These are phyloP conservation scores for Dactylonectria macrodidyma DNA, from an alignment of 2,329 filamentous ascomycete species.

Conservation along the genomic window DNA sequence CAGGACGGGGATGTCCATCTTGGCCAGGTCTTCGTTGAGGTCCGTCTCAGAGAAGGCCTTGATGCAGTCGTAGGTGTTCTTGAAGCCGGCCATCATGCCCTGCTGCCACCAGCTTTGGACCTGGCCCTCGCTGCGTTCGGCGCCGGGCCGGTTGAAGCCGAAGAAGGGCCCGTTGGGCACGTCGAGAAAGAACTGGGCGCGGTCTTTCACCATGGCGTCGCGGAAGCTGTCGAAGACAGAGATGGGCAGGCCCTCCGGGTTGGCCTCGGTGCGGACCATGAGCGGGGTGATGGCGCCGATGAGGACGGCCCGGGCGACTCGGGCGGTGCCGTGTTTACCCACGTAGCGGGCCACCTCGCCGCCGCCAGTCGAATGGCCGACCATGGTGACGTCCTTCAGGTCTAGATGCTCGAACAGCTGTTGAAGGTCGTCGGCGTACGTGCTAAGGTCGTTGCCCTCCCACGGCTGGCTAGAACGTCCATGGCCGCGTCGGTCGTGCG, in stretches of 20 bases:
- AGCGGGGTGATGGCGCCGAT: constrained; percentile 54
- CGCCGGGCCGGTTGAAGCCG: constrained; percentile 58
- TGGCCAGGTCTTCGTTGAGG: constrained; percentile 57
- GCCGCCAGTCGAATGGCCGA: constrained; percentile 61
- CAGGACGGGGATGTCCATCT: constrained; percentile 56
- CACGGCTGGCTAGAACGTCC: constrained; percentile 50
- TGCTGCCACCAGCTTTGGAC: constrained; percentile 58
- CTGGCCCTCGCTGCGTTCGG: constrained; percentile 48
- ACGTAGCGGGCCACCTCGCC: constrained; percentile 55
- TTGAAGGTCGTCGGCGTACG: constrained; percentile 49
- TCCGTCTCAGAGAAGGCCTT: constrained; percentile 59
- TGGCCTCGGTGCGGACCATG: constrained; percentile 52
- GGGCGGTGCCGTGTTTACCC: constrained; percentile 53
- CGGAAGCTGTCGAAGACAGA: constrained; percentile 57
- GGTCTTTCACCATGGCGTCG: constrained; percentile 49
- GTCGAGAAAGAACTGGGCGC: constrained; percentile 72
- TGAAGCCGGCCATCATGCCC: constrained; percentile 57
- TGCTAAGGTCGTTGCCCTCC: constrained; percentile 47
- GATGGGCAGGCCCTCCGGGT: constrained; percentile 53
- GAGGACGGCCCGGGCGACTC: constrained; percentile 57
- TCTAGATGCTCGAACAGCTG: constrained; percentile 49
- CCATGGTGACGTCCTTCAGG: constrained; percentile 58
- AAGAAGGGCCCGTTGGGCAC: constrained; percentile 79
- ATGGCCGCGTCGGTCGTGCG: constrained; percentile 53
- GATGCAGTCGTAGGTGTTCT: constrained; percentile 56